Base-by-base conservation (phyloP, 306 rosid genomes). In the Acmispon strigosus region DNA sequence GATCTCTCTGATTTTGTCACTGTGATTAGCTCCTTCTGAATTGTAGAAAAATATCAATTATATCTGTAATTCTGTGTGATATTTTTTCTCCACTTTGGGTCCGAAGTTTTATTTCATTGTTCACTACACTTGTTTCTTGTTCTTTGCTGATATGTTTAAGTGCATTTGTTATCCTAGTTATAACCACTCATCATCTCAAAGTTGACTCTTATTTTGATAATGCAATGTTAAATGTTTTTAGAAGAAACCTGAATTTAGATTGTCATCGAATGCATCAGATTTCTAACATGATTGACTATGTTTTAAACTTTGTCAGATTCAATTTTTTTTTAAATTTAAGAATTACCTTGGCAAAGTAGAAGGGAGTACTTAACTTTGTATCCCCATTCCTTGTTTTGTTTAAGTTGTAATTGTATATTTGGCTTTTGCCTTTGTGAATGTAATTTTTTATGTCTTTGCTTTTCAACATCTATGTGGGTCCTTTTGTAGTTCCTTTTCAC, bases 1-100 rank as follows among this genome's bases (percentile, higher is more conserved):
- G 74, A 72, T 83, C 76, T 75, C 43, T 67, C 24, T 66, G 70
- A 53, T 75, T 66, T 59, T 76, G 49, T 74, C 39, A 41, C 37
- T 62, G n/a, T 59, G 70, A 59, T 70, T 69, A 63, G 58, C 22
- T 70, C 2, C n/a, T 49, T 69, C 2, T 70, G 59, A 36, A 8
- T 70, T 57, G 55, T 66, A 12, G 48, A 58, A 37, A 58, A 9
- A 17, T 74, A 5, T 32, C 0, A 32, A 32, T 5, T 32, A 0
- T 22, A 16, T 65, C 45, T 64, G 60, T 29, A 44, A n/a, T n/a
- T n/a, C n/a, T n/a, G n/a, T n/a, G n/a, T 65, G 41, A 14, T 62
- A 63, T 62, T 66, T 66, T 32, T 62, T 73, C 43, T 55, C 7
- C 32, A 14, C 16, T 62, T 18, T 44, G 14, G 56, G 67, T 82